Conservation (phyloP, 1,284 basidiomycete genomes). For the Anthracocystis setariae region DNA sequence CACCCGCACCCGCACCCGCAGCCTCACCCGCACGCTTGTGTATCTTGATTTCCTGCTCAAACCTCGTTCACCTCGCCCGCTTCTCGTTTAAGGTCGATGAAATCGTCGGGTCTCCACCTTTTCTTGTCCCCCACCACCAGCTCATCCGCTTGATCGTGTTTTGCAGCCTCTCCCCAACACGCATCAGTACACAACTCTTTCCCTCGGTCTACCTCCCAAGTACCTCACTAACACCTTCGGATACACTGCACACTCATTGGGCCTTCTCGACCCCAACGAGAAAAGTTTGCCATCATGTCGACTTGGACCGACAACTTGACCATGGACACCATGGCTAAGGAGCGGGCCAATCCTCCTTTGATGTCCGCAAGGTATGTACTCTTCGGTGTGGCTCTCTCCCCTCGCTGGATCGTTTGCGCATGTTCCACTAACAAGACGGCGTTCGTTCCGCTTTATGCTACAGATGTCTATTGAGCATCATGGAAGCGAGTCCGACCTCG, state of each 20-base stretch:
- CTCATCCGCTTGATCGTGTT: not conserved
- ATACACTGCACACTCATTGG: too few relatives aligned
- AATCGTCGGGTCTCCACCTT: not conserved
- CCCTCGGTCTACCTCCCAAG: too few relatives aligned
- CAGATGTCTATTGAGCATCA: slow-evolving; percentile 69
- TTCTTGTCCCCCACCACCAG: slow-evolving; percentile 4
- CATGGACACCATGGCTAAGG: slow-evolving; percentile 68
- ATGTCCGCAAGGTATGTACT: slow-evolving; percentile 69
- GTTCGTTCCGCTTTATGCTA: not conserved
- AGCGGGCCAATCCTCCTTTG: slow-evolving; percentile 71
- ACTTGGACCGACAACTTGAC: slow-evolving; percentile 56
- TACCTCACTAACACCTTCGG: too few relatives aligned
- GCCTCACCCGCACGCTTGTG: not conserved
- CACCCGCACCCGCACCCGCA: too few relatives aligned
- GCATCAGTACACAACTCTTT: not conserved
- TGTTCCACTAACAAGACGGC: not conserved
- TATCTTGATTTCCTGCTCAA: not conserved
- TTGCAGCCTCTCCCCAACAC: slow-evolving; percentile 2
- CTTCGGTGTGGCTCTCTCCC: too few relatives aligned
- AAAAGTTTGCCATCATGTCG: slow-evolving; percentile 41
- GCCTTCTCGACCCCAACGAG: slow-evolving; percentile 34
- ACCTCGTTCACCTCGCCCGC: not conserved
- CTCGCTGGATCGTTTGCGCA: not conserved
- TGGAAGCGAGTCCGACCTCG: slow-evolving; percentile 65
- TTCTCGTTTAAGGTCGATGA: slow-evolving; percentile 7